Evolutionary conservation across 2,329 filamentous ascomycete genomes (phyloP).

Genomic region (Rugonectria rugulosa): DNA sequence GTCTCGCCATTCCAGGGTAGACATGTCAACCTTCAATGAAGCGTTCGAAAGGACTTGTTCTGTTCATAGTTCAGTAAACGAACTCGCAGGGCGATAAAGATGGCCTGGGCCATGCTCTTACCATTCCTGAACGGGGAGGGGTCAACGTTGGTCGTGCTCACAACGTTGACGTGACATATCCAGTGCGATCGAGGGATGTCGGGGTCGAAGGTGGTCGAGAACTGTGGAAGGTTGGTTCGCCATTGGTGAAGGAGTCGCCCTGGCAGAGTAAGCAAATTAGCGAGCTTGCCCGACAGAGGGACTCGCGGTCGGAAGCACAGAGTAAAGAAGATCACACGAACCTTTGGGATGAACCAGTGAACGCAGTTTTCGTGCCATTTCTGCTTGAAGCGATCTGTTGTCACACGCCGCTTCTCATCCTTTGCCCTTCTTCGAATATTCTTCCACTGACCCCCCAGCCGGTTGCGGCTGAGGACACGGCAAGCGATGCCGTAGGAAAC

Average conservation of each 20-base stretch:
- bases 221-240: not conserved
- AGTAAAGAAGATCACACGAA: not conserved
- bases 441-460: not conserved
- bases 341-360: not conserved
- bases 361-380: not conserved
- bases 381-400: not conserved
- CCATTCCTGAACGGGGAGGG: not conserved
- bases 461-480: not conserved
- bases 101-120: not conserved
- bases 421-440: too few species aligned
- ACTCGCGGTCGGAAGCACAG: not conserved
- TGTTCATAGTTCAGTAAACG: not conserved
- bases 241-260: too few species aligned
- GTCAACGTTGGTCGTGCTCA: not conserved
- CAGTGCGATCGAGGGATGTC: not conserved
- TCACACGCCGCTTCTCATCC: not conserved
- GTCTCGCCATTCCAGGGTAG: not conserved
- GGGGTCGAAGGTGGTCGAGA: not conserved
- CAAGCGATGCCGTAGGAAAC: not conserved
- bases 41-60: not conserved
- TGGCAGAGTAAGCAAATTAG: too few species aligned
- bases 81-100: too few species aligned
- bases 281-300: too few species aligned
- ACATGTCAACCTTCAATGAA: not conserved
- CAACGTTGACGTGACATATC: not conserved